phyloP scores from a whole-genome alignment of 23 red algal species.

The Agarophyton chilense region DNA sequence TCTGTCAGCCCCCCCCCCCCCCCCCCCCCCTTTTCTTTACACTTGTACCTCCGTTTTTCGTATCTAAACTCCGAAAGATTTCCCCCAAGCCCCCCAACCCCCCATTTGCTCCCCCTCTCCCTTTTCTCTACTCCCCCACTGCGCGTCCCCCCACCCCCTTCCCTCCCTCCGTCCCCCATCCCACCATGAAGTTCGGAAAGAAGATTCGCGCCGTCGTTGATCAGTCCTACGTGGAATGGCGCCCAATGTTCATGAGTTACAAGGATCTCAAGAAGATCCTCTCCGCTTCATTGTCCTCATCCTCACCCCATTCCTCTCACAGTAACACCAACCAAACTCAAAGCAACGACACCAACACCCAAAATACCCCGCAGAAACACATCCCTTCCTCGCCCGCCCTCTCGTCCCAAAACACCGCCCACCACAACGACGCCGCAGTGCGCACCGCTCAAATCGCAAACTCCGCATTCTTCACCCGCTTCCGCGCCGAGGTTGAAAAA shows the following conservation, averaged over 20 bases:
- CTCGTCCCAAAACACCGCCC: background rate
- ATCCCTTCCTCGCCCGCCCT: background rate
- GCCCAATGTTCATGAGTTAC: constrained; percentile 88
- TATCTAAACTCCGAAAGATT: too few relatives aligned
- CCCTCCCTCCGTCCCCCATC: background rate
- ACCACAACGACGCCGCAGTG: constrained; percentile 15
- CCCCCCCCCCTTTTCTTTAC: too few relatives aligned
- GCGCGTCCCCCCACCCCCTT: background rate
- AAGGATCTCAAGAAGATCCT: constrained; percentile 87
- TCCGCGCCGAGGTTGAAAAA: constrained; percentile 88
- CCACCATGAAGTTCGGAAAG: constrained; percentile 98
- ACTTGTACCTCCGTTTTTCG: too few relatives aligned
- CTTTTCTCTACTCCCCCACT: too few relatives aligned
- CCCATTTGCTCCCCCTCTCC: too few relatives aligned
- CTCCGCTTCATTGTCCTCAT: background rate
- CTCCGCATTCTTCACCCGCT: constrained; percentile 67
- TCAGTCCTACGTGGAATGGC: constrained; percentile 66
- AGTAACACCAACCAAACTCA: background rate
- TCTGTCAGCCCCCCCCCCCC: too few relatives aligned
- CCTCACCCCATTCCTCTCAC: background rate
- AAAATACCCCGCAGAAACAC: background rate
- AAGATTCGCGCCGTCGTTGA: constrained; percentile 81
- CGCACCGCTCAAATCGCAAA: constrained; percentile 10
- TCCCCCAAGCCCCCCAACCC: too few relatives aligned
- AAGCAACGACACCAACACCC: constrained; percentile 27